These are phyloP conservation scores for Salinomyces thailandicus DNA, from an alignment of 2,329 filamentous ascomycete species.

Conservation along the genomic window DNA sequence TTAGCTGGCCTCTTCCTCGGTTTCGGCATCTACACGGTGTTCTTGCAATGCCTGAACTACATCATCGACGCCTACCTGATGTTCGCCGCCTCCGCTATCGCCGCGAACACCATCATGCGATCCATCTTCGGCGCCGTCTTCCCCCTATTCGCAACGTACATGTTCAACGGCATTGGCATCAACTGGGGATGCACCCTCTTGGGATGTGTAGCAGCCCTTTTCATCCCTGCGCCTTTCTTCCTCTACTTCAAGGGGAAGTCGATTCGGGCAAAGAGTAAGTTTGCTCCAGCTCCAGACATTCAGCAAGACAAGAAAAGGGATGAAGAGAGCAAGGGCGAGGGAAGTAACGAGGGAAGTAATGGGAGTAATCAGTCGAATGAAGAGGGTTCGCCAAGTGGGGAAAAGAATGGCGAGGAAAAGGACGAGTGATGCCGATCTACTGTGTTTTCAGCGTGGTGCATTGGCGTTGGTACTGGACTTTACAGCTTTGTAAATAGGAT, in stretches of 20 bases:
- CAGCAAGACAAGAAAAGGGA: constrained; percentile 12
- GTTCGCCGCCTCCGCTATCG: constrained; percentile 29
- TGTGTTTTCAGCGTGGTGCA: neutral
- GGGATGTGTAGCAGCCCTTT: constrained; percentile 33
- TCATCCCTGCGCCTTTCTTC: constrained; percentile 35
- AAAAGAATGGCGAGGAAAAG: neutral
- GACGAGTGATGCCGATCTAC: neutral
- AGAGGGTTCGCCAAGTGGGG: too few relatives aligned
- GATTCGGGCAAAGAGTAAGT: constrained; percentile 33
- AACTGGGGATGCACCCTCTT: constrained; percentile 38
- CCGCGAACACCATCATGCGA: constrained; percentile 33
- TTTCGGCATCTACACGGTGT: constrained; percentile 33
- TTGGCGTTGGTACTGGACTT: neutral
- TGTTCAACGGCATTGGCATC: constrained; percentile 44
- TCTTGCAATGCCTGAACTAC: constrained; percentile 31
- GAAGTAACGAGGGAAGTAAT: neutral
- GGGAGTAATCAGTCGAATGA: too few relatives aligned
- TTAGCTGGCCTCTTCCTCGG: constrained; percentile 35
- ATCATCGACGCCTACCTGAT: constrained; percentile 44
- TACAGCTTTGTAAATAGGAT: too few relatives aligned
- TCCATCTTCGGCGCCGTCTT: constrained; percentile 39
- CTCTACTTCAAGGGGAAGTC: constrained; percentile 34
- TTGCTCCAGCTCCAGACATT: constrained; percentile 24
- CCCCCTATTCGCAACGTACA: constrained; percentile 44
- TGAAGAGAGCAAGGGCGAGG: constrained; percentile 9